phyloP scores from a whole-genome alignment of 352 stramenopile genomes.

The Pythium dissotocum region DNA sequence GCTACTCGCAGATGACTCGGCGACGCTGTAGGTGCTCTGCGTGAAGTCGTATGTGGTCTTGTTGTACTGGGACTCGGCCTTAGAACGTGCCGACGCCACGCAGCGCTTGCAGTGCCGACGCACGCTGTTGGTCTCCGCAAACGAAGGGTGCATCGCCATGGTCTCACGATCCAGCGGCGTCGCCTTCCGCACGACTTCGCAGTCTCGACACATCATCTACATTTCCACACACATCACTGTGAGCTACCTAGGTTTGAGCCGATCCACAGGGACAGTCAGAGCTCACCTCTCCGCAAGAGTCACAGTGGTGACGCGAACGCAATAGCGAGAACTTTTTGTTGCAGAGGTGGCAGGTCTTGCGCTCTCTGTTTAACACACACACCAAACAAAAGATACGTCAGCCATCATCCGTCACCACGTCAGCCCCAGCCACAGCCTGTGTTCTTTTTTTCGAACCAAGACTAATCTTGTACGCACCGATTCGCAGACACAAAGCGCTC shows the following conservation, averaged over 20 bases:
- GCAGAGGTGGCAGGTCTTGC: conserved; percentile 71
- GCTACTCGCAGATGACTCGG: conserved; percentile 32
- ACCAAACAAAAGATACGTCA: background rate
- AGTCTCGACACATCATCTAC: conserved; percentile 70
- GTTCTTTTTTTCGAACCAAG: background rate
- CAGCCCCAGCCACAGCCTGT: background rate
- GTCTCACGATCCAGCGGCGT: conserved; percentile 50
- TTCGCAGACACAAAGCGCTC: conserved; percentile 31
- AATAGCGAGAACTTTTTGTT: conserved; percentile 75
- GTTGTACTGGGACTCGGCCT: conserved; percentile 36
- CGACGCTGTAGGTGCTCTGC: conserved; percentile 22
- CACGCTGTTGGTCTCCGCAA: conserved; percentile 36
- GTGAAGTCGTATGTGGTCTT: conserved; percentile 42
- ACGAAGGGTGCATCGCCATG: conserved; percentile 35
- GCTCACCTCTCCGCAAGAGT: conserved; percentile 60
- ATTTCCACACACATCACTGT: conserved; percentile 4
- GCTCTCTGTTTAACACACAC: conserved; percentile 33
- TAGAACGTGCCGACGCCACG: conserved; percentile 43
- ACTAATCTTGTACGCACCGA: conserved; percentile 39
- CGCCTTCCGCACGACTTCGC: conserved; percentile 52
- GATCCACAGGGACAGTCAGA: conserved; percentile 3
- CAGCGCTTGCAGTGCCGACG: conserved; percentile 64
- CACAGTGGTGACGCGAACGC: conserved; percentile 56
- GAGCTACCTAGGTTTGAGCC: background rate
- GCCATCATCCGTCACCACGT: background rate